Base-by-base conservation (phyloP, 2,329 filamentous ascomycete species). In the Hypoxylon sp. region DNA sequence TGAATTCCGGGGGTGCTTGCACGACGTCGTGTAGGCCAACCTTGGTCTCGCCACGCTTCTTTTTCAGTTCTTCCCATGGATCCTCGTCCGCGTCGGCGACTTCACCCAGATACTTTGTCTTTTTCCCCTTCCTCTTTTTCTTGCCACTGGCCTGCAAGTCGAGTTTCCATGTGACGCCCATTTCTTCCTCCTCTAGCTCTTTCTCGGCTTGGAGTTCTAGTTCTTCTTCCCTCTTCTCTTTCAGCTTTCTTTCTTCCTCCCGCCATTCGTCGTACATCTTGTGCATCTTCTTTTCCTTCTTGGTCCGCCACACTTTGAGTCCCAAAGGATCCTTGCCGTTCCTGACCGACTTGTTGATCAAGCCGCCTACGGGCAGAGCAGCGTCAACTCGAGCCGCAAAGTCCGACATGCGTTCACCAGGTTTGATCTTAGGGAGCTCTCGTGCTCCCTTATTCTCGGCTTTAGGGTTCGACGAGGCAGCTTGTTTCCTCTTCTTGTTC, bases 301-400 rank as follows among this genome's bases (percentile, higher is more conserved):
- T 91, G 5, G 94, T 98, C 56, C 88, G 86, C 69, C 88, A 86
- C 17, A 90, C 86, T 76, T 93, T 92, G 7, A 91, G 75, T 0
- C 92, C 89, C 35, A 87, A 80, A 6, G 89, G 86, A 66, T 91
- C 90, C 71, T 88, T 90, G 57, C 88, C 89, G 44, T 85, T 82
- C 72, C 85, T 89, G 7, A 85, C 80, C 0, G 85, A 87, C 75
- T 90, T 91, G 70, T 85, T 89, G 62, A 88, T 84, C 7, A 98
- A 84, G 0, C 91, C 90, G 6, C 89, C 83, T 0, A 99, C 82
- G 0, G 95, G 95, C 6, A 98, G 84, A 0, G 93, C 90, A 53
- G 93, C 92, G 77, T 98, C 91, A 6, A 99, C 96, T 31, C 94
- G 89, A 10, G 90, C 88, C 6, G 90, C 84, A 77, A 97, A 99